Percentiles rank a stretch among this genome's conserved stretches.
Conservation (phyloP, 352 stramenopile species). For the Pythium aristosporum region DNA sequence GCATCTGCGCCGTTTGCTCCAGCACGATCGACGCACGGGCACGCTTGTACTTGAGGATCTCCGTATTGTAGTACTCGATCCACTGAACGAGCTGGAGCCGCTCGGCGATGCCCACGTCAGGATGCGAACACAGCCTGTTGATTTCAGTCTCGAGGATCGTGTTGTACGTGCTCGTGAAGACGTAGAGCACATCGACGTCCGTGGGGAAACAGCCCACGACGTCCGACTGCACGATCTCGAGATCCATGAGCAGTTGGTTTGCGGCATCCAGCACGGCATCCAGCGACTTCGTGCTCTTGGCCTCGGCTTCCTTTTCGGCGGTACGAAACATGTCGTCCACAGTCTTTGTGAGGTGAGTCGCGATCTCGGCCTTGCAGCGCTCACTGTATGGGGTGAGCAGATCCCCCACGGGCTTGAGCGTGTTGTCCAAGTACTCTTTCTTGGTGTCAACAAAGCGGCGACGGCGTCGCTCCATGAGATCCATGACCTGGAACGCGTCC, state of each 20-base stretch:
- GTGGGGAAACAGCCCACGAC: constrained; percentile 68
- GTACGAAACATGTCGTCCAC: constrained; percentile 67
- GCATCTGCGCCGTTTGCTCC: constrained; percentile 60
- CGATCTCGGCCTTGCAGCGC: constrained; percentile 63
- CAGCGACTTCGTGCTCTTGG: constrained; percentile 57
- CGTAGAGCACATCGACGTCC: constrained; percentile 77
- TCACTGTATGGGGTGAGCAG: constrained; percentile 49
- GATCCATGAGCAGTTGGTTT: constrained; percentile 74
- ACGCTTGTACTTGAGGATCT: constrained; percentile 85
- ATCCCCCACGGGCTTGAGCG: constrained; percentile 43
- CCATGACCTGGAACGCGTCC: constrained; percentile 72
- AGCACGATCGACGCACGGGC: constrained; percentile 66
- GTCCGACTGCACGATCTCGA: constrained; percentile 76
- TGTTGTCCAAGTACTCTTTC: constrained; percentile 70
- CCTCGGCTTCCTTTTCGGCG: constrained; percentile 46
- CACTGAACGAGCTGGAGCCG: constrained; percentile 83
- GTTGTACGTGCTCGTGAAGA: constrained; percentile 82
- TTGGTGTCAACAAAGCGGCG: constrained; percentile 54
- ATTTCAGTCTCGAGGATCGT: constrained; percentile 69
- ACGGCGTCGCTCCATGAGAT: constrained; percentile 71
- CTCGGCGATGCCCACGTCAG: constrained; percentile 68
- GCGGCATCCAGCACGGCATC: constrained; percentile 59
- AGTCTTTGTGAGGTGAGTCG: constrained; percentile 46
- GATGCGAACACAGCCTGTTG: constrained; percentile 48
- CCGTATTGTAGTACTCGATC: constrained; percentile 88